Conservation (phyloP, 192 early-diverging fungal genomes). For the Rhizoclosmatium globosum region DNA sequence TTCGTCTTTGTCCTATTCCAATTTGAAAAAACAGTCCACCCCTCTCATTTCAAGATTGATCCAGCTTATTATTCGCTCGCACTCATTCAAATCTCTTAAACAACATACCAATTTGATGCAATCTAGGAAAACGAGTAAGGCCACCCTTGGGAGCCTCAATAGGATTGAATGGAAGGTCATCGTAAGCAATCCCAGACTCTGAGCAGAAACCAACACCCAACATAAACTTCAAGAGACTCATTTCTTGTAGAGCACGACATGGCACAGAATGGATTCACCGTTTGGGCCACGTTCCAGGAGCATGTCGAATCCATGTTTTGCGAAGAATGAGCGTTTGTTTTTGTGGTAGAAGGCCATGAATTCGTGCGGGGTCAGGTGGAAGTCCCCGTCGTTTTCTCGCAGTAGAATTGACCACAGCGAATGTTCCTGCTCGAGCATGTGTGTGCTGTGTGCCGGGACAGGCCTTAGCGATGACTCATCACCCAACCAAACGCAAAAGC, state of each 20-base stretch:
- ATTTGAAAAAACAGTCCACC: no score
- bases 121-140: neutral
- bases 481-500: no score
- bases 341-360: slow-evolving; percentile 3
- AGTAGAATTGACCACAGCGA: slow-evolving; percentile 5
- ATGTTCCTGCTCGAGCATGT: neutral
- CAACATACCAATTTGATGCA: neutral
- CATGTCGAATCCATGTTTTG: slow-evolving; percentile 18
- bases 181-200: no score
- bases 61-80: no score
- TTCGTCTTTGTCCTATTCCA: no score
- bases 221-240: neutral
- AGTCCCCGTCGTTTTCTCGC: neutral
- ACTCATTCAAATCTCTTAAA: neutral
- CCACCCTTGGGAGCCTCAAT: neutral
- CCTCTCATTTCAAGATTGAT: no score
- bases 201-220: slow-evolving; percentile 3
- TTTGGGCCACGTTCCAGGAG: slow-evolving; percentile 27
- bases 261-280: slow-evolving; percentile 28
- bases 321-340: neutral
- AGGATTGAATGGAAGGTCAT: neutral
- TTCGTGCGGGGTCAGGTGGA: neutral
- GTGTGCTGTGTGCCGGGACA: neutral
- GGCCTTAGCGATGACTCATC: no score
- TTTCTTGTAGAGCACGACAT: slow-evolving; percentile 2